phyloP scores from a whole-genome alignment of 192 early-diverging fungal species.

The Mortierella claussenii region DNA sequence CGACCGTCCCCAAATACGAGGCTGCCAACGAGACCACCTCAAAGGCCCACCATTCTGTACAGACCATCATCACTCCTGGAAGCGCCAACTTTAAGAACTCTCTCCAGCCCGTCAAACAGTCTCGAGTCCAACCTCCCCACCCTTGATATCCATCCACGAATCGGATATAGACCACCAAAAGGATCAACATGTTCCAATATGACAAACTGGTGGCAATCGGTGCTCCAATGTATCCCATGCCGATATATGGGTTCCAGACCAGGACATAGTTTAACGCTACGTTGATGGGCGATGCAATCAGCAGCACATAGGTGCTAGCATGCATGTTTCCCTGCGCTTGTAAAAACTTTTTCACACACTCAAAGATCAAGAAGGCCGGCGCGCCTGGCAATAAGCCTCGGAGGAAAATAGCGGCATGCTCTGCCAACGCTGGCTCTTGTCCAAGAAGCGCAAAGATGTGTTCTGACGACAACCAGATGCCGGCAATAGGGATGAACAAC shows the following conservation, averaged over 20 bases:
- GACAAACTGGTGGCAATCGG: slow-evolving; percentile 82
- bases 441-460: slow-evolving; percentile 70
- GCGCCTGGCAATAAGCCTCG: slow-evolving; percentile 75
- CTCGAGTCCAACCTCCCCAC: slow-evolving; percentile 90
- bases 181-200: slow-evolving; percentile 77
- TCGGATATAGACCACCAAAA: slow-evolving; percentile 73
- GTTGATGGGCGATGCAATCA: slow-evolving; percentile 78
- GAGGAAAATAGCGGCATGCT: slow-evolving; percentile 75
- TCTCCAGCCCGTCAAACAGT: slow-evolving; percentile 69
- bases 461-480: slow-evolving; percentile 73
- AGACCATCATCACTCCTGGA: slow-evolving; percentile 83
- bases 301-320: slow-evolving; percentile 78
- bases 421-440: slow-evolving; percentile 80
- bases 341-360: slow-evolving; percentile 87
- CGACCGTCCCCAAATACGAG: slow-evolving; percentile 77
- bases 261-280: slow-evolving; percentile 79
- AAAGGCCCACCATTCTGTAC: slow-evolving; percentile 82
- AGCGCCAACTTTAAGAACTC: slow-evolving; percentile 76
- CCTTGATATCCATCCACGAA: slow-evolving; percentile 72
- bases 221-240: slow-evolving; percentile 86
- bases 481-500: slow-evolving; percentile 75
- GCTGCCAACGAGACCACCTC: slow-evolving; percentile 81
- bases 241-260: slow-evolving; percentile 76
- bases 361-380: slow-evolving; percentile 82
- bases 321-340: slow-evolving; percentile 92